Conservation (phyloP, 139 green algal species). For the Coccomyxa sp. region DNA sequence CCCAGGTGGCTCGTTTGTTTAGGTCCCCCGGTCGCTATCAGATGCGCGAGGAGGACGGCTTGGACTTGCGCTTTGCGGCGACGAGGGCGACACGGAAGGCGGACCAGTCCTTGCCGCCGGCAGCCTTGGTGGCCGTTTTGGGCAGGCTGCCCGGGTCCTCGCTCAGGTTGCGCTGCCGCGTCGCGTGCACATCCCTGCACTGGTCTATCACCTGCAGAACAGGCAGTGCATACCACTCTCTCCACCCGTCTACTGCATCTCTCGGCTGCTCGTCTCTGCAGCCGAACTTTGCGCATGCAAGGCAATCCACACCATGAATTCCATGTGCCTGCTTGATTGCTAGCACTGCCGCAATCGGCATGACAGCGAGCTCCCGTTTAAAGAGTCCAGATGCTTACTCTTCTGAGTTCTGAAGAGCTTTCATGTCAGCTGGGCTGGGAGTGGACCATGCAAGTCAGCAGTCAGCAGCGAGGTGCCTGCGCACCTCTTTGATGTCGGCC, state of each 20-base stretch:
- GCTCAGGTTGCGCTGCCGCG: not conserved
- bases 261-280: too few species aligned
- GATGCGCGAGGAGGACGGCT: not conserved
- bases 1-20: too few species aligned
- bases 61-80: conserved; percentile 9
- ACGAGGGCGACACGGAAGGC: conserved; percentile 16
- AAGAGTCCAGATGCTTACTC: too few species aligned
- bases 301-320: too few species aligned
- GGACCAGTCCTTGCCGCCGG: not conserved
- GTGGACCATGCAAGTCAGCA: not conserved
- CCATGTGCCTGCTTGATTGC: too few species aligned
- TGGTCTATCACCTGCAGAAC: conserved; percentile 32
- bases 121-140: conserved; percentile 10
- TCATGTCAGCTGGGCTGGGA: not conserved
- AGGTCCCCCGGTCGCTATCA: not conserved
- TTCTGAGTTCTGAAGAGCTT: too few species aligned
- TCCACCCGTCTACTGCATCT: not conserved
- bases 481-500: conserved; percentile 39
- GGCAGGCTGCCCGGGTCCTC: not conserved
- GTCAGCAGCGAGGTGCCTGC: not conserved
- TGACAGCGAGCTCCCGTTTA: too few species aligned
- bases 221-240: too few species aligned
- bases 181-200: conserved; percentile 40
- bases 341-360: too few species aligned
- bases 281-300: too few species aligned